phyloP scores from a whole-genome alignment of 495 filamentous ascomycete genomes.

The Friedmanniomyces endolithicus region DNA sequence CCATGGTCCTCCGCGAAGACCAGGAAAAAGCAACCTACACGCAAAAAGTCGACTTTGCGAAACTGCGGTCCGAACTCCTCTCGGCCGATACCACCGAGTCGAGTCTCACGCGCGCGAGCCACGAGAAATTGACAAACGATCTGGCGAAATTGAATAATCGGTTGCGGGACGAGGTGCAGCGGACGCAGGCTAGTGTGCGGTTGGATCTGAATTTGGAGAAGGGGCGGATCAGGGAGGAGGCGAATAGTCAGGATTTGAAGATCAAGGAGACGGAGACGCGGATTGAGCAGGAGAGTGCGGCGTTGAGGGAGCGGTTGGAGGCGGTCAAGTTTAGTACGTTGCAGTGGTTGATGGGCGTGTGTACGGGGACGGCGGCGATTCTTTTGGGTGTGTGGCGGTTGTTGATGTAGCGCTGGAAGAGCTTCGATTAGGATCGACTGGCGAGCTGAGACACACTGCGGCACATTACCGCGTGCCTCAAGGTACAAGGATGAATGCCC shows the following conservation, averaged over 20 bases:
- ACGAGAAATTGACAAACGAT: constrained; percentile 89
- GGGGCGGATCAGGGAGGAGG: constrained; percentile 90
- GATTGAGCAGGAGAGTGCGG: constrained; percentile 96
- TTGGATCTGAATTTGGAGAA: constrained; percentile 95
- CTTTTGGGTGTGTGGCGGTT: constrained; percentile 93
- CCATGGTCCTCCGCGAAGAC: constrained; percentile 96
- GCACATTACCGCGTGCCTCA: no score
- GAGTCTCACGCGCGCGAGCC: constrained; percentile 71
- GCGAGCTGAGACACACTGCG: no score
- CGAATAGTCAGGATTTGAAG: constrained; percentile 92
- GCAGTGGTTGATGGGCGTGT: constrained; percentile 98
- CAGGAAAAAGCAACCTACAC: constrained; percentile 81
- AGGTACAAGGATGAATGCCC: no score
- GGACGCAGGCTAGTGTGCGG: constrained; percentile 82
- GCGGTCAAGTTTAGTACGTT: constrained; percentile 94
- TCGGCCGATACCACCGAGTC: constrained; percentile 83
- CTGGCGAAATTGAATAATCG: constrained; percentile 81
- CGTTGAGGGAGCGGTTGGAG: constrained; percentile 79
- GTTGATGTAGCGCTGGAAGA: constrained; percentile 53
- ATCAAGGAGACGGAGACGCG: constrained; percentile 97
- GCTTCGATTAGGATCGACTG: no score
- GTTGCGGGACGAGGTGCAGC: constrained; percentile 82
- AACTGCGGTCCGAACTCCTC: constrained; percentile 86
- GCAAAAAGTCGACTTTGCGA: constrained; percentile 98
- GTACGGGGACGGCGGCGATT: constrained; percentile 83